Percentiles rank a stretch among this genome's conserved stretches.
Evolutionary conservation across 2,329 filamentous ascomycete genomes (phyloP).

Genomic region (Calonectria montana): DNA sequence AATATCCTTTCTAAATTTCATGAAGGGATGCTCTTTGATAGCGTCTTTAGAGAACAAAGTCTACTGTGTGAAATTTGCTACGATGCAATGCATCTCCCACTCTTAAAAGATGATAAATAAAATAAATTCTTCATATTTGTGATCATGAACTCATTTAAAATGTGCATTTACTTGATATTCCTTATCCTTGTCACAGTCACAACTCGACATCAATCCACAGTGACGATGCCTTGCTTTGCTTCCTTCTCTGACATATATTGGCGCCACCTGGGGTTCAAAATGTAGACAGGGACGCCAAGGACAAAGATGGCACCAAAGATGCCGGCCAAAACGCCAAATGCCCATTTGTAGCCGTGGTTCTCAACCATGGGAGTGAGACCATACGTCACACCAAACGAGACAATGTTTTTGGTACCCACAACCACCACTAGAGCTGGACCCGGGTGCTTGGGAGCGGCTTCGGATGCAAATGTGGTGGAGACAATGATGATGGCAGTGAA

Average conservation of each 20-base stretch:
- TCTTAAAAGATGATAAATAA: too few relatives aligned
- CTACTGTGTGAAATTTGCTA: background rate
- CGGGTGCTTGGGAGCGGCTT: slow-evolving; percentile 13
- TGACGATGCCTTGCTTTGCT: background rate
- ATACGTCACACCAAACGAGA: slow-evolving; percentile 12
- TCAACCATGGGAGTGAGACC: slow-evolving; percentile 15
- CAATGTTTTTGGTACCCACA: slow-evolving; percentile 16
- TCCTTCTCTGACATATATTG: slow-evolving; percentile 23
- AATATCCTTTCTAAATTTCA: background rate
- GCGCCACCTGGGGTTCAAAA: slow-evolving; percentile 29
- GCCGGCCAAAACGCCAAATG: slow-evolving; percentile 11
- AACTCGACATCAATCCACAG: background rate
- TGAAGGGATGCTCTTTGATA: background rate
- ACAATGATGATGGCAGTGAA: slow-evolving; percentile 14
- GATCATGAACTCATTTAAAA: background rate
- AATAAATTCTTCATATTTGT: background rate
- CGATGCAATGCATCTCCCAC: too few relatives aligned
- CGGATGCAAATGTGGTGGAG: slow-evolving; percentile 11
- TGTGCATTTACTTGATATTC: background rate
- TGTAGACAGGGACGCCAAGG: slow-evolving; percentile 30
- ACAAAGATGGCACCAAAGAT: slow-evolving; percentile 28
- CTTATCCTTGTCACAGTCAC: too few relatives aligned
- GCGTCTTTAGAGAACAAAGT: background rate
- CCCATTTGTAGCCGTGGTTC: background rate
- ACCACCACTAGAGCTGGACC: slow-evolving; percentile 16